Evolutionary conservation across 805 yeast genomes (phyloP), one percentile per base, ranked within the genome.

Genomic region (Ogataea trehaloabstinens): DNA sequence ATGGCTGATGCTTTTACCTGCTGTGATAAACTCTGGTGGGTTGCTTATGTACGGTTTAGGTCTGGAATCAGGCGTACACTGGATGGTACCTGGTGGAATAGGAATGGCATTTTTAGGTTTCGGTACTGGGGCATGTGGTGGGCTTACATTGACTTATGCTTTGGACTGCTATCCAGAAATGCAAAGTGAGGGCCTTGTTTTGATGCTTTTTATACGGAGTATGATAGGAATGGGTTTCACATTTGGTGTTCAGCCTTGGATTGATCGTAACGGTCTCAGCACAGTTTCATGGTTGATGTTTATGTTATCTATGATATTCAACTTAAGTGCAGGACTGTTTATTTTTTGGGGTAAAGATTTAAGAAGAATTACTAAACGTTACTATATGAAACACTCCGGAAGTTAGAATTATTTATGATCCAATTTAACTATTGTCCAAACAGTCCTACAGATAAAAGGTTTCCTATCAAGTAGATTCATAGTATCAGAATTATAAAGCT

Each of bases 71-170:
- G 58, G 56, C 3, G 51, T 54, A 3, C 63, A 66, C 20, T 73
- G 78, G 78, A 46, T 62, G 64, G 6, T 48, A 13, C 65, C 73
- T 1, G 74, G 61, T 21, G 66, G 70, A 4, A 43, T 71, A 17
- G 77, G 76, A n/a, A 67, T 67, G 58, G 73, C 69, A 0, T 62
- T 66, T 27, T 43, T 71, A 31, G 74, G 75, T 3, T 68, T 71
- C 47, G 65, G 74, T 19, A 70, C 71, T 67, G 64, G 71, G 32
- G 57, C 72, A 5, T 60, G 68, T 2, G 75, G 74, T 18, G 68
- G 73, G 2, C 60, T 71, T 34, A 62, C 67, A 25, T 55, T 71
- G 38, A 68, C 74, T 1, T 73, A 72, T 42, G 68, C 71, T 1
- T 56, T 70, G 24, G 78, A 72, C 37, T 58, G 68, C 36, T 72